These are phyloP conservation scores for Plasmodium yoelii DNA, from an alignment of 169 alveolate genomes.

Conservation along the genomic window DNA sequence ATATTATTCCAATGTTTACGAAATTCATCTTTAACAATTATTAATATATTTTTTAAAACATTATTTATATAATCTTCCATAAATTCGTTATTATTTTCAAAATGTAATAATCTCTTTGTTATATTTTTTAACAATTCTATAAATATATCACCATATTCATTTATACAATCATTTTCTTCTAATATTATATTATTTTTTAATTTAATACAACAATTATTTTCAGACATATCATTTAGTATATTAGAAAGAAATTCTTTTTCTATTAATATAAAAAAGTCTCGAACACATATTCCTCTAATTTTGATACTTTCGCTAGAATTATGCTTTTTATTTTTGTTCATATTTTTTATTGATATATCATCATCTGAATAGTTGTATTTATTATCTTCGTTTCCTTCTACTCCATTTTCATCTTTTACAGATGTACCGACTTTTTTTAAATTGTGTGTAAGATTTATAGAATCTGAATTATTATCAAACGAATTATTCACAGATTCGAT, in stretches of 20 bases:
- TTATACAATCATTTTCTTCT: constrained; percentile 60
- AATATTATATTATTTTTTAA: constrained; percentile 63
- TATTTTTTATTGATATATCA: neutral
- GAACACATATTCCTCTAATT: constrained; percentile 29
- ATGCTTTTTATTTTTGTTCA: constrained; percentile 5
- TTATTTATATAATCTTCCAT: constrained; percentile 31
- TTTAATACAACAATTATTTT: constrained; percentile 38
- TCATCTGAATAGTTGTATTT: neutral
- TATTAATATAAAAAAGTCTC: constrained; percentile 41
- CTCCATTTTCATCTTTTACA: neutral
- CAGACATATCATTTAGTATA: constrained; percentile 56
- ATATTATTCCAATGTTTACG: constrained; percentile 67
- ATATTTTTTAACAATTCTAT: constrained; percentile 35
- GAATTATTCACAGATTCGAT: too few relatives aligned
- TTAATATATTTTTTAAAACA: constrained; percentile 57
- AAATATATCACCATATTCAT: constrained; percentile 52
- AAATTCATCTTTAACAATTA: constrained; percentile 70
- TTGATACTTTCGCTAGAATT: constrained; percentile 1
- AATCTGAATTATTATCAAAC: neutral
- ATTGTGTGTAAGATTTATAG: neutral
- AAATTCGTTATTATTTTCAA: constrained; percentile 11
- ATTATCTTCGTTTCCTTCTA: neutral
- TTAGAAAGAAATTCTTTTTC: constrained; percentile 57
- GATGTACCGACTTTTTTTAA: neutral
- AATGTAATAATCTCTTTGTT: constrained; percentile 1